Base-by-base conservation (phyloP, 2,329 filamentous ascomycete species). In the Stagonosporopsis vannaccii region DNA sequence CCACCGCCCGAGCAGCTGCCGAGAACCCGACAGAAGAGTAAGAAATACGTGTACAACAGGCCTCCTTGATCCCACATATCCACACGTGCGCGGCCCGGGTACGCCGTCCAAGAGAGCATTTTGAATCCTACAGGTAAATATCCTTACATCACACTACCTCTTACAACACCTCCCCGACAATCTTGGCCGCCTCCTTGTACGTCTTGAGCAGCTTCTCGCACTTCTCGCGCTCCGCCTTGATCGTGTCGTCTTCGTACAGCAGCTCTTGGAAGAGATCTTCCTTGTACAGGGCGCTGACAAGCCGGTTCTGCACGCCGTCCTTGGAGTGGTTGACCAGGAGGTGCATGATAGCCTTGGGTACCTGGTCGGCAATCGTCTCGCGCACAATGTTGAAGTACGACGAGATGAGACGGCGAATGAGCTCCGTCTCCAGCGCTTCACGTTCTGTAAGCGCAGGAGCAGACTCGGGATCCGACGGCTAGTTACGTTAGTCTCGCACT, bases 351-450 rank as follows among this genome's bases (percentile, higher is more conserved):
- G 95, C 95, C 80, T 99, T 99, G 65, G 95, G 95, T 11, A 99
- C 95, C 79, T 98, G 94, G 75, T 99, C 95, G 40, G 94, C 94
- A 69, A 97, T 97, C n/a, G 92, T 94, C 79, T 99, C 95, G 61
- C 95, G 91, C 42, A 99, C 95, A 71, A 99, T 99, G 77, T 97
- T 96, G 83, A 99, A 99, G 82, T 99, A 99, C 1, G 93, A 97
- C 28, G 91, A 96, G 75, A 99, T 99, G 53, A 99, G 86, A 42
- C 93, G 91, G 42, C 94, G 90, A 75, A 99, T 99, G 36, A 99
- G 87, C 78, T 99, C 95, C 9, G 95, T 98, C 80, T 99, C 95
- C 81, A 99, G 90, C 40, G 92, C 90, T 80, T 99, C 95, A 48
- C 95, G 91, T 66, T 99, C 95, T 0, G 93, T 97, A 69, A 99